Conservation (phyloP, 1,284 basidiomycete species). For the Agroathelia rolfsii region DNA sequence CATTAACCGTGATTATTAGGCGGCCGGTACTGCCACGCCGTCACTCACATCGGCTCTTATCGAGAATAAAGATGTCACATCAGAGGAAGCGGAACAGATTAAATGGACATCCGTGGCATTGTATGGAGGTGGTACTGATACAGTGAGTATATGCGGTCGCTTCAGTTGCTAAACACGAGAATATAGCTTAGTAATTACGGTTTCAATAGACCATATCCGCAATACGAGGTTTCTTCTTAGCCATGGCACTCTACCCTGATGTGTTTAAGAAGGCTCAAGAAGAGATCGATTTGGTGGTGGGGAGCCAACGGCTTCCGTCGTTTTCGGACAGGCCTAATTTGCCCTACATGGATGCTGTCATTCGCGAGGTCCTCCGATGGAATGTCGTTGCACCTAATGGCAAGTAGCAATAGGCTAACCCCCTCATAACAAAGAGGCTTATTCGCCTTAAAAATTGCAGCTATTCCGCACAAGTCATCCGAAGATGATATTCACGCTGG, state of each 20-base stretch:
- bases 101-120: slow-evolving; percentile 54
- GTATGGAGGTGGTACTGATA: slow-evolving; percentile 50
- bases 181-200: neutral
- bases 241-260: slow-evolving; percentile 41
- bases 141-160: slow-evolving; percentile 25
- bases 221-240: slow-evolving; percentile 42
- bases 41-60: slow-evolving; percentile 45
- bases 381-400: slow-evolving; percentile 41
- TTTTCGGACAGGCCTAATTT: slow-evolving; percentile 47
- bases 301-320: slow-evolving; percentile 47
- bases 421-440: slow-evolving; percentile 4
- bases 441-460: slow-evolving; percentile 20
- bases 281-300: slow-evolving; percentile 56
- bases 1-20: slow-evolving; percentile 24
- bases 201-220: slow-evolving; percentile 35
- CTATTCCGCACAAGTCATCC: slow-evolving; percentile 40
- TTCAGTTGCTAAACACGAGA: neutral
- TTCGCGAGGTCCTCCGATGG: slow-evolving; percentile 59
- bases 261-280: slow-evolving; percentile 43
- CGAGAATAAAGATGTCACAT: slow-evolving; percentile 32
- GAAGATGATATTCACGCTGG: slow-evolving; percentile 46
- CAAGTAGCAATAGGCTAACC: slow-evolving; percentile 16
- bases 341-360: slow-evolving; percentile 50
- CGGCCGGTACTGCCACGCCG: slow-evolving; percentile 36
- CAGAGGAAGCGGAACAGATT: slow-evolving; percentile 42